Percentiles rank a stretch among this genome's conserved stretches.
Conservation (phyloP, 208 protist genomes). For the Spongospora subterranea region DNA sequence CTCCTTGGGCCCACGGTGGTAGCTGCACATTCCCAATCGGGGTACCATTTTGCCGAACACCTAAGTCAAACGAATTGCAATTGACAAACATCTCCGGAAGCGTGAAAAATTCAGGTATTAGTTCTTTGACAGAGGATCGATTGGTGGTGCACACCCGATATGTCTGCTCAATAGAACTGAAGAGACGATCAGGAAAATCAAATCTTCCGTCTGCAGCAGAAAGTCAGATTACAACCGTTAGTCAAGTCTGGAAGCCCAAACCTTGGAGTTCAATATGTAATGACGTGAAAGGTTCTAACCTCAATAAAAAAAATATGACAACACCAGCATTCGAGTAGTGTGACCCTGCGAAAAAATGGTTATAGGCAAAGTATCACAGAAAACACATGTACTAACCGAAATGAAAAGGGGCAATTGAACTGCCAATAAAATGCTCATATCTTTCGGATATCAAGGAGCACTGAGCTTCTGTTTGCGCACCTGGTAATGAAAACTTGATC, state of each 20-base stretch:
- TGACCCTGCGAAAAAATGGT: conserved; percentile 11
- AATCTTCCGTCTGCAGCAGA: conserved; percentile 48
- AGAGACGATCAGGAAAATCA: conserved; percentile 54
- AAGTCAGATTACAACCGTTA: neutral
- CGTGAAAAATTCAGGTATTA: conserved; percentile 80
- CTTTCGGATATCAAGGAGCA: neutral
- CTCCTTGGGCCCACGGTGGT: conserved; percentile 62
- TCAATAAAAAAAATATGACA: conserved; percentile 65
- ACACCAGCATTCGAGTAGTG: conserved; percentile 68
- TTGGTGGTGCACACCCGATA: conserved; percentile 34
- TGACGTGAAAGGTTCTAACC: conserved; percentile 67
- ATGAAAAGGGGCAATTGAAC: conserved; percentile 44
- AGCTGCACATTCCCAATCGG: conserved; percentile 63
- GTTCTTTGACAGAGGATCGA: conserved; percentile 64
- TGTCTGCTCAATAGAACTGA: conserved; percentile 60
- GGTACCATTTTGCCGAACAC: conserved; percentile 61
- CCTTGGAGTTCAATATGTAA: conserved; percentile 65
- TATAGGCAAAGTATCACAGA: conserved; percentile 55
- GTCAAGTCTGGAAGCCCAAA: neutral
- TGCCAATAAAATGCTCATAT: conserved; percentile 41
- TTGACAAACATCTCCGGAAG: conserved; percentile 75
- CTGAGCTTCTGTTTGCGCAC: neutral
- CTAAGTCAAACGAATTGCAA: conserved; percentile 69
- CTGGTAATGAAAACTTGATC: neutral
- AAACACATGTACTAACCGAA: neutral